Conservation (phyloP, 2,329 filamentous ascomycete species). For the Xylariaceae sp. region DNA sequence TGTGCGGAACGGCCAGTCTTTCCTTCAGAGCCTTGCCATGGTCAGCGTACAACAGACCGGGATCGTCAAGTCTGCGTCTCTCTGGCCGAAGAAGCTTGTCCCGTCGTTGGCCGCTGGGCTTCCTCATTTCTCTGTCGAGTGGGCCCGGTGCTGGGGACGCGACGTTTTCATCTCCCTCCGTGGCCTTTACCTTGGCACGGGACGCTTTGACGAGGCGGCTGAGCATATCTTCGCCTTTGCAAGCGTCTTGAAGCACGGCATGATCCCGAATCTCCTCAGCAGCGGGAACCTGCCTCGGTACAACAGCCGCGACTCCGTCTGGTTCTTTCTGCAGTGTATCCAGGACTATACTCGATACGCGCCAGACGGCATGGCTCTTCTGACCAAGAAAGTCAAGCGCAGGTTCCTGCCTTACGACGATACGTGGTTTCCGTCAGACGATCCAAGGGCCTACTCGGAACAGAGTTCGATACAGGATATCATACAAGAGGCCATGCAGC, state of each 20-base stretch:
- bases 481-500: conserved; percentile 87
- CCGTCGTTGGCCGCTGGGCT: conserved; percentile 87
- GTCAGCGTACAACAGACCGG: conserved; percentile 90
- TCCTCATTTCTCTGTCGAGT: conserved; percentile 88
- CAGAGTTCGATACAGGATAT: conserved; percentile 81
- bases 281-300: conserved; percentile 83
- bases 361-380: conserved; percentile 66
- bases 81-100: conserved; percentile 80
- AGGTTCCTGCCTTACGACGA: conserved; percentile 95
- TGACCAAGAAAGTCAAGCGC: conserved; percentile 72
- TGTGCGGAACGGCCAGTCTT: conserved; percentile 76
- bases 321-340: conserved; percentile 96
- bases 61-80: conserved; percentile 79
- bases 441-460: conserved; percentile 77
- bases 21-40: conserved; percentile 82
- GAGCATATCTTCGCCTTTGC: conserved; percentile 95
- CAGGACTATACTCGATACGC: conserved; percentile 85
- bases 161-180: conserved; percentile 96
- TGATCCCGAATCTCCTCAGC: conserved; percentile 92
- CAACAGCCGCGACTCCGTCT: conserved; percentile 92
- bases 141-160: conserved; percentile 95
- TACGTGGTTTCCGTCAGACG: conserved; percentile 81
- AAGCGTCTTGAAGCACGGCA: conserved; percentile 93
- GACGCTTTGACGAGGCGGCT: conserved; percentile 79
- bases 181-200: conserved; percentile 85